phyloP scores from a whole-genome alignment of 2,329 filamentous ascomycete species.

The Botrytis squamosa region DNA sequence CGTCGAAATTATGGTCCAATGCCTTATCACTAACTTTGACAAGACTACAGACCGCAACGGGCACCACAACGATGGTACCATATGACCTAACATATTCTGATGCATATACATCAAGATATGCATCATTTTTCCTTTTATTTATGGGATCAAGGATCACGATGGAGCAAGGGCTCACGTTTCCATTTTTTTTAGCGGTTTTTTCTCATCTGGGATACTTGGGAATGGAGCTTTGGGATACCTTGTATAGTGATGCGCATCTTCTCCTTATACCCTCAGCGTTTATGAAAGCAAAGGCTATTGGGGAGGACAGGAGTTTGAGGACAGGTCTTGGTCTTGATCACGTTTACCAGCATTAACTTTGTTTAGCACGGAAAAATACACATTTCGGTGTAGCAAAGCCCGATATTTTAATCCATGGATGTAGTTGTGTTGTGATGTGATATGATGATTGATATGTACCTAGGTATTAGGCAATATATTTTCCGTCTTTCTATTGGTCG shows the following conservation, averaged over 20 bases:
- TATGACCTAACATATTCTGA: neutral
- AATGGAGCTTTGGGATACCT: slow-evolving; percentile 15
- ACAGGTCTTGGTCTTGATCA: neutral
- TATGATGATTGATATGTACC: slow-evolving; percentile 1
- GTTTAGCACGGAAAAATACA: slow-evolving; percentile 26
- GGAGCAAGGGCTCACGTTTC: slow-evolving; percentile 1
- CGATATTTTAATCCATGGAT: slow-evolving; percentile 21
- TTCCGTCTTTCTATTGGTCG: slow-evolving; percentile 7
- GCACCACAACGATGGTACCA: neutral
- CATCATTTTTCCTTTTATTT: neutral
- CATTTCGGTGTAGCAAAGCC: slow-evolving; percentile 25
- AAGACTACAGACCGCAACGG: neutral
- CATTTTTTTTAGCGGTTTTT: neutral
- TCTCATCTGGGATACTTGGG: neutral
- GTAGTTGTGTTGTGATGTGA: slow-evolving; percentile 16
- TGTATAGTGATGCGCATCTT: slow-evolving; percentile 11
- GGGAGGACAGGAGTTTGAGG: neutral
- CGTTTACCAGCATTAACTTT: neutral
- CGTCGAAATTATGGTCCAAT: slow-evolving; percentile 23
- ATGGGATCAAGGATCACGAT: neutral
- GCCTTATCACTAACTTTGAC: slow-evolving; percentile 17
- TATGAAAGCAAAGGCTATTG: slow-evolving; percentile 5
- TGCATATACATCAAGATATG: neutral
- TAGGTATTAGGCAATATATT: slow-evolving; percentile 1
- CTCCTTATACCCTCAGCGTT: slow-evolving; percentile 19